Evolutionary conservation across 768 basidiomycete genomes (phyloP).

Genomic region (Dentipellis fragilis): DNA sequence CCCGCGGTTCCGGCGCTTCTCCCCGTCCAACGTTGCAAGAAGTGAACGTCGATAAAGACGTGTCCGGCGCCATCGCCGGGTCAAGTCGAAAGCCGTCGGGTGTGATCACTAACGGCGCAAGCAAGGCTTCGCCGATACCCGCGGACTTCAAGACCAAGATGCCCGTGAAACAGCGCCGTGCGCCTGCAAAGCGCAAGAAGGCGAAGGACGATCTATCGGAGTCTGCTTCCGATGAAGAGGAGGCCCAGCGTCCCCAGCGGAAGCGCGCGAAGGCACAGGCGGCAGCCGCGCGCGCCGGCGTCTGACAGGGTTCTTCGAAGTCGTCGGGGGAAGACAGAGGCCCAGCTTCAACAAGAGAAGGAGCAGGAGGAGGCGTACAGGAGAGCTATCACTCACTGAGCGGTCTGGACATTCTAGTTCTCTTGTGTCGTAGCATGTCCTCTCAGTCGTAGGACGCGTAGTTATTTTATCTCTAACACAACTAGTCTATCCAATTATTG

Average conservation of each 20-base stretch:
- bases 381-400: constrained; percentile 2
- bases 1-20: neutral
- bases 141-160: neutral
- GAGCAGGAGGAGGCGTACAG: constrained; percentile 9
- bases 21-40: neutral
- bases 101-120: neutral
- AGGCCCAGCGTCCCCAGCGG: constrained; percentile 15
- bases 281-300: neutral
- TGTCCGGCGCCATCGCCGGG: neutral
- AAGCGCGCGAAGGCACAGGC: constrained; percentile 16
- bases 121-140: neutral
- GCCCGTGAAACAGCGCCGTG: neutral
- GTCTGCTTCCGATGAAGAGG: neutral
- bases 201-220: neutral
- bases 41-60: neutral
- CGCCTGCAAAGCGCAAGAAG: neutral
- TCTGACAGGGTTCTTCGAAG: constrained; percentile 12
- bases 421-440: too few relatives aligned
- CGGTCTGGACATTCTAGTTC: too few relatives aligned
- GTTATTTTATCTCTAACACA: too few relatives aligned
- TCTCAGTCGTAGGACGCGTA: too few relatives aligned
- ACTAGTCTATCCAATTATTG: too few relatives aligned
- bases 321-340: constrained; percentile 5
- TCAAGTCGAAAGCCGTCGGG: neutral
- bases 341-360: constrained; percentile 1